Base-by-base conservation (phyloP, 176 grass and related monocot species). In the Cymbopogon citratus region DNA sequence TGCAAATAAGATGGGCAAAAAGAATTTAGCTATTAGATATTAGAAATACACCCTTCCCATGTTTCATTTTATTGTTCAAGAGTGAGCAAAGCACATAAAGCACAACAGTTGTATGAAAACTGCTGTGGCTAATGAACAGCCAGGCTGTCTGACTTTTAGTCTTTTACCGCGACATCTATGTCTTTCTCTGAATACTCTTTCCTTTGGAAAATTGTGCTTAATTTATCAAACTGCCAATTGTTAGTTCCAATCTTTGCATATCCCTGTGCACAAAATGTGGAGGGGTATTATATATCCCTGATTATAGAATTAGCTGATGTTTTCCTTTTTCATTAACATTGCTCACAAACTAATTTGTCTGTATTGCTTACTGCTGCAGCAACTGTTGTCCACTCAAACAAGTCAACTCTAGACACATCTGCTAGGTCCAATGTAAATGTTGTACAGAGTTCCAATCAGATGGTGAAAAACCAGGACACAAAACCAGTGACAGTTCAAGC, bases 341-440 rank as follows among this genome's bases (percentile, higher is more conserved):
- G 21, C 63, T 79, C 69, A 44, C 73, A 84, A 70, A 75, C 69
- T 93, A 73, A 87, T 81, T 83, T 36, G 6, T 19, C 36, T 15
- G 12, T 84, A 69, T 80, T 60, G 67, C 54, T 43, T 79, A 36
- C 26, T 51, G 44, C 77, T 63, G 79, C 71, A 92, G 85, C 25
- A 59, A 77, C 70, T 8, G 67, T 39, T 83, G 89, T 80, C 16
- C 83, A 90, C 36, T 54, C 80, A 73, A 85, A 82, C 71, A 92
- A 89, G 66, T 67, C 71, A 43, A 34, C 66, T 25, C 78, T 91
- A 48, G 81, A 87, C 57, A 69, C 73, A 76, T 72, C 77, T 77
- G 79, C 84, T 76, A 93, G 85, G 67, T 80, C 81, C 36, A 84
- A 71, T 84, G 21, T 80, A 72, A 82, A 86, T 75, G 51, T 81